Evolutionary conservation across 129 eudicot species (phyloP), one percentile per base, ranked within the genome.

Genomic region (Artemisia annua): DNA sequence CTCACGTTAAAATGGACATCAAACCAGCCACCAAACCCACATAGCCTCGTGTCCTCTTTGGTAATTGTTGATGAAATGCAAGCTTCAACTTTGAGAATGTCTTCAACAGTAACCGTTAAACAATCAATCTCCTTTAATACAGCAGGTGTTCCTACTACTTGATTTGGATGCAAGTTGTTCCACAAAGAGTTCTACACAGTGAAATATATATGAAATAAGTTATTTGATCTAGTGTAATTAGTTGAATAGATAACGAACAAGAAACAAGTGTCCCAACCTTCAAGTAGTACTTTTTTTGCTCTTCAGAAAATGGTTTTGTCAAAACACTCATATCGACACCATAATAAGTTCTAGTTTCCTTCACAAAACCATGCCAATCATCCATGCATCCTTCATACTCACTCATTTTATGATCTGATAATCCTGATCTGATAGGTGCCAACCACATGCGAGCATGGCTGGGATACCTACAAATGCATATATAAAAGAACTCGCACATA

Each of bases 391-490:
- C 95, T 65, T 91, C 96, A 67, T 72, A 95, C 67, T 95, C 91
- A 16, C 78, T 76, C 90, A 77, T 82, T 83, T 88, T 95, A 48
- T 88, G 91, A 78, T 91, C 95, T 16, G 80, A 87, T 67, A 91
- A 48, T 52, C 94, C 89, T 39, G 99, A 81, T 77, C 91, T 80
- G 67, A 95, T 91, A 8, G 99, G 97, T 22, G 99, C 96, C 74
- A 91, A 66, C 97, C 96, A 95, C 91, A 95, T 95, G 59, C 96
- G 96, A 67, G 99, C 99, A 82, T 85, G 97, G 72, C 99, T 95
- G 1, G 99, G 99, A 68, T 95, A 95, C 99, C 99, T 95, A 78
- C 63, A 85, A 72, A 62, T 18, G 1, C 46, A 7, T 39, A 7
- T 39, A 39, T 28, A 35, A 72, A 51, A 73, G 22, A 15, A 53